A percentile compares a stretch with the other conserved stretches of the same genome.
phyloP scores from a whole-genome alignment of 1,284 basidiomycete genomes.

The Meira miltonrushii region DNA sequence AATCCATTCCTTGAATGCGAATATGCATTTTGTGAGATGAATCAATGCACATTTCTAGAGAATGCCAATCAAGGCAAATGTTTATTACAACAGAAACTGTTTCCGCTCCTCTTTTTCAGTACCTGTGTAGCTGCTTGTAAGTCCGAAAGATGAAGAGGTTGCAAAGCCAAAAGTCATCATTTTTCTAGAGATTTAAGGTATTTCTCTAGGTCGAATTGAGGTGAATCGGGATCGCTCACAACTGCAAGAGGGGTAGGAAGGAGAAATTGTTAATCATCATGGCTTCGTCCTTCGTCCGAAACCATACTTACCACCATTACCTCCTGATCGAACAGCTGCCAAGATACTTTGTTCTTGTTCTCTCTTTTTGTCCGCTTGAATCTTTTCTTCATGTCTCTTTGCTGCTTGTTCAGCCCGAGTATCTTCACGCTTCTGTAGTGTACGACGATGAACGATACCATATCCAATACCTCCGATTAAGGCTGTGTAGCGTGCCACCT shows the following conservation, averaged over 20 bases:
- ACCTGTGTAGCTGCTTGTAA: too few relatives aligned
- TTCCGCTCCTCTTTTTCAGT: too few relatives aligned
- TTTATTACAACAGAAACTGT: too few relatives aligned
- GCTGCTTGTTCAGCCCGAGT: slow-evolving; percentile 64
- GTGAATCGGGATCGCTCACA: slow-evolving; percentile 80
- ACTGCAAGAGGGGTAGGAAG: slow-evolving; percentile 17
- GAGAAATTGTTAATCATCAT: not conserved
- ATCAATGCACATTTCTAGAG: too few relatives aligned
- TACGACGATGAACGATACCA: slow-evolving; percentile 84
- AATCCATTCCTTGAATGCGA: not conserved
- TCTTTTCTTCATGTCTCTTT: slow-evolving; percentile 48
- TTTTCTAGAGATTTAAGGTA: slow-evolving; percentile 58
- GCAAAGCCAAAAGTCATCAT: slow-evolving; percentile 13
- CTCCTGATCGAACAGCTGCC: slow-evolving; percentile 22
- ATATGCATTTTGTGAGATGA: not conserved
- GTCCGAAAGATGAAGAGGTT: not conserved
- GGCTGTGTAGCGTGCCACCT: slow-evolving; percentile 95
- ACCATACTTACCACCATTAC: slow-evolving; percentile 7
- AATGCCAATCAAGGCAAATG: too few relatives aligned
- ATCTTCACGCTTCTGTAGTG: slow-evolving; percentile 78
- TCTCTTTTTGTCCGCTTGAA: slow-evolving; percentile 75
- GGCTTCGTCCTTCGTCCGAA: not conserved
- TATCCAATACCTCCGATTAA: slow-evolving; percentile 82
- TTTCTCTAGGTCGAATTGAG: slow-evolving; percentile 93
- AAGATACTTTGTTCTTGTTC: slow-evolving; percentile 55